Evolutionary conservation across 805 yeast genomes (phyloP).

Genomic region (Nakazawaea wyomingensis): DNA sequence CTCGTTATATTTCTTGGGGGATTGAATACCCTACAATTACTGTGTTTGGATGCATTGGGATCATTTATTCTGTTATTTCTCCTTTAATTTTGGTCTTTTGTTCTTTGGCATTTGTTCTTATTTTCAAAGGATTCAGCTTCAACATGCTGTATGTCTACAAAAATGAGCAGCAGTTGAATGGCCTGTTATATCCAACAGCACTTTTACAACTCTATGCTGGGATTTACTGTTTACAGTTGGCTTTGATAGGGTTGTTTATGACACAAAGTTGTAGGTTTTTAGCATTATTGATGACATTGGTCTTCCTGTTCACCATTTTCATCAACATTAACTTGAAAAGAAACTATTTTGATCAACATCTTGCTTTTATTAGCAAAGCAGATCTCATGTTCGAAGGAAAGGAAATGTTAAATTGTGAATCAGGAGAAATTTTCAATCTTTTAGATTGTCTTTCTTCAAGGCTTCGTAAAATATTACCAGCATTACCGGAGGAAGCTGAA

Average conservation of each 20-base stretch:
- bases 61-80: constrained; percentile 73
- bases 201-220: constrained; percentile 76
- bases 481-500: too few relatives aligned
- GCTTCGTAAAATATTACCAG: background rate
- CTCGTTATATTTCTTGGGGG: constrained; percentile 67
- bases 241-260: constrained; percentile 69
- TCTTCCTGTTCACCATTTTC: constrained; percentile 49
- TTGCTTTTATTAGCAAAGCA: constrained; percentile 18
- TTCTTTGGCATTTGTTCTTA: constrained; percentile 49
- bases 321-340: constrained; percentile 34
- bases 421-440: background rate
- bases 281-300: constrained; percentile 46
- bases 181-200: constrained; percentile 68
- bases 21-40: constrained; percentile 71
- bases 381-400: too few relatives aligned
- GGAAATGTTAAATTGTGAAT: too few relatives aligned
- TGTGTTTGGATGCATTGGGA: constrained; percentile 70
- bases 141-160: constrained; percentile 53
- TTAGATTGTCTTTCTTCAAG: too few relatives aligned
- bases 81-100: constrained; percentile 69
- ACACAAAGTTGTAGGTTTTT: constrained; percentile 42
- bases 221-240: constrained; percentile 72
- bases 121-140: constrained; percentile 65
- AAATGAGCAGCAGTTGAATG: constrained; percentile 60
- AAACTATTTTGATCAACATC: constrained; percentile 20